Percentiles rank a stretch among this genome's conserved stretches.
Evolutionary conservation across 2,329 filamentous ascomycete genomes (phyloP).

Genomic region (Metarhizium rileyi): DNA sequence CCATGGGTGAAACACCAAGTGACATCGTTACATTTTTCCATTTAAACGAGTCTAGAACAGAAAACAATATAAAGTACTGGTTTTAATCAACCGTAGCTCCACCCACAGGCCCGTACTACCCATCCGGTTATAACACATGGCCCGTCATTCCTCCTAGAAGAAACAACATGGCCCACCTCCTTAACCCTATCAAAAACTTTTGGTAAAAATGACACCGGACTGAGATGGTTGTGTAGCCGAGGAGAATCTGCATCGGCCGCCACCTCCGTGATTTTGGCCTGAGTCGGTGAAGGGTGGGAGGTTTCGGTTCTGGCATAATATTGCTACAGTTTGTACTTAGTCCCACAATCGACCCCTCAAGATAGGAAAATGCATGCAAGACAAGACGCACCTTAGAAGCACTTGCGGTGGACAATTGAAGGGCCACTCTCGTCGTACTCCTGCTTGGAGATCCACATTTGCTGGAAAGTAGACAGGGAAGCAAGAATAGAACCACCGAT

Average conservation of each 20-base stretch:
- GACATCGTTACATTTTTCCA: constrained; percentile 17
- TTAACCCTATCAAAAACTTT: constrained; percentile 48
- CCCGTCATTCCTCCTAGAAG: constrained; percentile 36
- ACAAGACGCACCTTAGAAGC: constrained; percentile 76
- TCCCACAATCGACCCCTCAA: background rate
- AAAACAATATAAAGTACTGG: constrained; percentile 40
- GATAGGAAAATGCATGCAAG: background rate
- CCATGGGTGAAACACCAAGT: constrained; percentile 1
- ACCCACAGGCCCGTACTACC: constrained; percentile 39
- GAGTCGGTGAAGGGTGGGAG: constrained; percentile 24
- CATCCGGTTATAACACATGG: constrained; percentile 42
- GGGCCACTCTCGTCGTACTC: constrained; percentile 99
- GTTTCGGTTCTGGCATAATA: constrained; percentile 22
- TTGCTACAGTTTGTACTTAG: constrained; percentile 19
- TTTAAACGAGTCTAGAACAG: constrained; percentile 24
- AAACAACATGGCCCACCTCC: constrained; percentile 40
- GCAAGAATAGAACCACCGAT: constrained; percentile 99
- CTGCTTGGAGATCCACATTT: constrained; percentile 99
- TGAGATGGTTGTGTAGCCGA: constrained; percentile 37
- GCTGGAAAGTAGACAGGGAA: constrained; percentile 99
- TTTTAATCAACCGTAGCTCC: constrained; percentile 46
- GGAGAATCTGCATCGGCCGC: constrained; percentile 32
- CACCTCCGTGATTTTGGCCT: constrained; percentile 35
- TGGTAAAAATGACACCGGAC: constrained; percentile 46
- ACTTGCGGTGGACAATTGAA: constrained; percentile 99